Percentiles rank a stretch among this genome's conserved stretches.
Evolutionary conservation across 441 rosid species (phyloP).

Genomic region (Biscutella laevigata): DNA sequence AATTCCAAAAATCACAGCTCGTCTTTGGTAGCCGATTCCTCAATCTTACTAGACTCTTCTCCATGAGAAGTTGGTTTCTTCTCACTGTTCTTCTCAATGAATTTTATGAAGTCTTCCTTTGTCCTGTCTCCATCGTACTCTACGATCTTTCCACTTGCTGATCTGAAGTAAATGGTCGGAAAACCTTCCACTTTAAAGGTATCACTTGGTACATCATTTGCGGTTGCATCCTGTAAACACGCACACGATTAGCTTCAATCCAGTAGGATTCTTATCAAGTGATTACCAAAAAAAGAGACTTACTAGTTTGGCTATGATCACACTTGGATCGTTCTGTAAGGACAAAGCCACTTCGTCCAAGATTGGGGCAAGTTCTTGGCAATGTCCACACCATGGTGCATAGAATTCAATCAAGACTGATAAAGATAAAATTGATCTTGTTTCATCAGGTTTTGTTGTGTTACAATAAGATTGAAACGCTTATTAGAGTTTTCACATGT

Average conservation of each 20-base stretch:
- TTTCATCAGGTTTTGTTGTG: slow-evolving; percentile 1
- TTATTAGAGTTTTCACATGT: neutral
- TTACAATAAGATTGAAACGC: neutral
- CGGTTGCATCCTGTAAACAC: slow-evolving; percentile 62
- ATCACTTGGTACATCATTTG: slow-evolving; percentile 61
- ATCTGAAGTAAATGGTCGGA: slow-evolving; percentile 75
- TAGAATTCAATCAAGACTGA: slow-evolving; percentile 83
- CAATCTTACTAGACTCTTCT: slow-evolving; percentile 28
- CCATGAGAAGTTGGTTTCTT: slow-evolving; percentile 32
- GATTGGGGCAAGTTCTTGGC: slow-evolving; percentile 82
- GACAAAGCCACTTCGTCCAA: slow-evolving; percentile 87
- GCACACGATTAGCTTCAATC: neutral
- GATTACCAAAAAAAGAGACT: slow-evolving; percentile 19
- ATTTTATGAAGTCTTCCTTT: slow-evolving; percentile 68
- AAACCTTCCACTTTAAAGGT: slow-evolving; percentile 67
- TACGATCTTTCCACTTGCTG: slow-evolving; percentile 52
- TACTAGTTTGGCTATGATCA: slow-evolving; percentile 78
- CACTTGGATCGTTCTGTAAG: slow-evolving; percentile 42
- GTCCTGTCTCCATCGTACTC: slow-evolving; percentile 64
- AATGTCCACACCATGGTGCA: slow-evolving; percentile 98
- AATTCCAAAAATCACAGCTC: slow-evolving; percentile 12
- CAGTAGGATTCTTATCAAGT: neutral
- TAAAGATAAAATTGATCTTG: neutral
- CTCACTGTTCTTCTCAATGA: slow-evolving; percentile 74
- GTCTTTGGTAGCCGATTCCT: slow-evolving; percentile 26